phyloP scores from a whole-genome alignment of 73 alveolate species.

The Tetrahymena malaccensis region DNA sequence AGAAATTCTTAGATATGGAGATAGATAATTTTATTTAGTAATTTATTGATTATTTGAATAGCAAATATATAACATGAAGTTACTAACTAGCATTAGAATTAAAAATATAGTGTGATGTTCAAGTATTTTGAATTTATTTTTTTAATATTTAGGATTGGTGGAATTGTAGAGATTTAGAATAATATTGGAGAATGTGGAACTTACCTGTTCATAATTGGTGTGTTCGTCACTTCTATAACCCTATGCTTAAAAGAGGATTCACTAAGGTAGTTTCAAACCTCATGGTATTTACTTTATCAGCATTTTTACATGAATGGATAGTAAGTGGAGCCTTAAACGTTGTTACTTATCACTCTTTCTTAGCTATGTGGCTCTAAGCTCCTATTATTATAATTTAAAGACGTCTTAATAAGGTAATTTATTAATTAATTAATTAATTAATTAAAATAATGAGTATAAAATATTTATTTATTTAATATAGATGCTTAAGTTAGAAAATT shows the following conservation, averaged over 20 bases:
- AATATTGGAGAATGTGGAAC: slow-evolving; percentile 71
- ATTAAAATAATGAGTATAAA: neutral
- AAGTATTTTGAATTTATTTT: neutral
- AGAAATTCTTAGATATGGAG: slow-evolving; percentile 73
- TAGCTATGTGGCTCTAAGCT: slow-evolving; percentile 59
- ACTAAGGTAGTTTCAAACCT: slow-evolving; percentile 45
- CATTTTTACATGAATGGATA: slow-evolving; percentile 74
- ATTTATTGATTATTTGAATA: neutral
- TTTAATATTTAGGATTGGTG: slow-evolving; percentile 44
- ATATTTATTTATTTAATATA: neutral
- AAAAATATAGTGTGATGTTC: no score
- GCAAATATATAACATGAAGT: no score
- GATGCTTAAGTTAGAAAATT: slow-evolving; percentile 32
- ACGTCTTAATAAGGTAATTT: slow-evolving; percentile 50
- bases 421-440: no score
- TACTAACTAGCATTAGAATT: no score
- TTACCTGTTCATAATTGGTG: slow-evolving; percentile 81
- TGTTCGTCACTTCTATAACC: slow-evolving; percentile 74
- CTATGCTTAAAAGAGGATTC: slow-evolving; percentile 56
- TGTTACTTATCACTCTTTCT: slow-evolving; percentile 54
- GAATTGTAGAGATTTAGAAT: slow-evolving; percentile 49
- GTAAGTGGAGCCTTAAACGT: slow-evolving; percentile 59
- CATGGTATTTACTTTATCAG: slow-evolving; percentile 62
- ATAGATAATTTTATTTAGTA: slow-evolving; percentile 63
- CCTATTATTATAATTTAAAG: slow-evolving; percentile 66